phyloP scores from a whole-genome alignment of 306 rosid genomes.

The Biancaea sappan region DNA sequence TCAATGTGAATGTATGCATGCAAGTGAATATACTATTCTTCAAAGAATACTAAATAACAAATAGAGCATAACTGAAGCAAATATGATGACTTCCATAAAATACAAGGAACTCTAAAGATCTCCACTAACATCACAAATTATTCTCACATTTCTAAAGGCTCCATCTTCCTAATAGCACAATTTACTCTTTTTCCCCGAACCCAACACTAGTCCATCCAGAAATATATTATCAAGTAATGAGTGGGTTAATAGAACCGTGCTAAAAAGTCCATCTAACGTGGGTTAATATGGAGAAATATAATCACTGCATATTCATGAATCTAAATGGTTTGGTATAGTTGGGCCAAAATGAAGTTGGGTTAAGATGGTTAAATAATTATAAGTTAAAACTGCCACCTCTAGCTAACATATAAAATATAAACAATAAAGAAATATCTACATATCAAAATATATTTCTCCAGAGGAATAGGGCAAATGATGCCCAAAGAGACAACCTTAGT shows the following conservation, averaged over 20 bases:
- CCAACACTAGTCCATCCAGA: conserved; percentile 13
- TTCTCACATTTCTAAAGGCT: conserved; percentile 18
- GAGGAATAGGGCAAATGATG: conserved; percentile 18
- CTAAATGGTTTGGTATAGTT: background rate
- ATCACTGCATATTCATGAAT: no score
- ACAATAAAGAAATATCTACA: background rate
- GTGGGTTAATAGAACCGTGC: background rate
- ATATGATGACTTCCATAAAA: conserved; percentile 19
- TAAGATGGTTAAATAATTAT: background rate
- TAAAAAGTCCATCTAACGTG: background rate
- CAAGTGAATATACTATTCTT: conserved; percentile 21
- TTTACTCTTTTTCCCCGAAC: conserved; percentile 21
- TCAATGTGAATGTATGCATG: background rate
- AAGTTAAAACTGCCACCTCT: background rate
- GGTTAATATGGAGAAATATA: no score
- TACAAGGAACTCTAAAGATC: conserved; percentile 24
- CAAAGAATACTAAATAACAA: conserved; percentile 20
- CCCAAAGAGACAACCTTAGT: conserved; percentile 16
- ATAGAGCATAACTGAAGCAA: conserved; percentile 26
- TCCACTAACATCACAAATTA: conserved; percentile 13
- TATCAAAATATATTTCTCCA: conserved; percentile 20
- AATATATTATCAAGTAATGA: background rate
- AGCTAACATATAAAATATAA: no score
- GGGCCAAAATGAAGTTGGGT: background rate
- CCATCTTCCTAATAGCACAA: conserved; percentile 20